Percentiles rank a stretch among this genome's conserved stretches.
Evolutionary conservation across 2,329 filamentous ascomycete species (phyloP).

Genomic region (Diaporthe longicolla): DNA sequence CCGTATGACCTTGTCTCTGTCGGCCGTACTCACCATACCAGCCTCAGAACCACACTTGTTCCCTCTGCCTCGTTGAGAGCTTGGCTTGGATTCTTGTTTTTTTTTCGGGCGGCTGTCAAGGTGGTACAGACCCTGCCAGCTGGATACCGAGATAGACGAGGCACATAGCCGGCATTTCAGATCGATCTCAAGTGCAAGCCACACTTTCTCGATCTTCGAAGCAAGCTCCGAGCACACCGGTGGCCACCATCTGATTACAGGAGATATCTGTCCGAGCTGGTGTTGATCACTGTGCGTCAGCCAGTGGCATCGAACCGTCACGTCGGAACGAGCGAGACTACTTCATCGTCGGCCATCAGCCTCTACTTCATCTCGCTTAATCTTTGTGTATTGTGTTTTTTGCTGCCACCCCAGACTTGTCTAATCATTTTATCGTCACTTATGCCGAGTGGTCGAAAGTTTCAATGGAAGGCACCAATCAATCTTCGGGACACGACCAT

Average conservation of each 20-base stretch:
- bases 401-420: slow-evolving; percentile 3
- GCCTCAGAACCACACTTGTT: slow-evolving; percentile 24
- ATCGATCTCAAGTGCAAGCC: slow-evolving; percentile 25
- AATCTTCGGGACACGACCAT: slow-evolving; percentile 13
- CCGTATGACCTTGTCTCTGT: slow-evolving; percentile 14
- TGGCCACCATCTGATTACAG: background rate
- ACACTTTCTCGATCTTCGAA: background rate
- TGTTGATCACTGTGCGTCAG: slow-evolving; percentile 8
- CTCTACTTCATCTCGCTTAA: slow-evolving; percentile 17
- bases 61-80: background rate
- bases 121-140: slow-evolving; percentile 37
- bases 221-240: background rate
- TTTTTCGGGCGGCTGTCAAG: slow-evolving; percentile 31
- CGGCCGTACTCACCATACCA: slow-evolving; percentile 18
- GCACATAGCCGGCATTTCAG: slow-evolving; percentile 22
- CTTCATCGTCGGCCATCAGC: background rate
- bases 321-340: slow-evolving; percentile 21
- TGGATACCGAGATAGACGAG: slow-evolving; percentile 36
- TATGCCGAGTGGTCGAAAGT: background rate
- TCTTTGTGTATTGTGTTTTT: slow-evolving; percentile 15
- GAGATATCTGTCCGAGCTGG: background rate
- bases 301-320: background rate
- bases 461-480: slow-evolving; percentile 35
- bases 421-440: background rate
- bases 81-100: slow-evolving; percentile 3